Conservation (phyloP, 1,284 basidiomycete genomes). For the Naganishia sp. region DNA sequence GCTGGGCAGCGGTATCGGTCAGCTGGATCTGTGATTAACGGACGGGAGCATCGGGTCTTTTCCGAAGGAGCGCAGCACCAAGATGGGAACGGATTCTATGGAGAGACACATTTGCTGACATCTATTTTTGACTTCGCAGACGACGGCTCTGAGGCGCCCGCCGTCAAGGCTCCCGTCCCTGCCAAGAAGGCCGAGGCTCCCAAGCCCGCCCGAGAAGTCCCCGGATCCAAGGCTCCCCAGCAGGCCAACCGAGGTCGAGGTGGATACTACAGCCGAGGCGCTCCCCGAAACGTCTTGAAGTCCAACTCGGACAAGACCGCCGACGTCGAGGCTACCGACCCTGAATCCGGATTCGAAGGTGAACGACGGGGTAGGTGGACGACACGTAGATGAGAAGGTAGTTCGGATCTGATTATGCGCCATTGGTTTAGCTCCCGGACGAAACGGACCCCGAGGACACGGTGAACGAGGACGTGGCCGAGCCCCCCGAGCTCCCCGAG, state of each 20-base stretch:
- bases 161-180: conserved; percentile 26
- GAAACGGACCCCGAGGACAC: conserved; percentile 32
- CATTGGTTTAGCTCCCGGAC: conserved; percentile 18
- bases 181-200: conserved; percentile 34
- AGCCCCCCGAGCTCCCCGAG: conserved; percentile 37
- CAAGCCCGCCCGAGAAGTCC: conserved; percentile 38
- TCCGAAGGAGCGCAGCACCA: no score
- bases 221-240: conserved; percentile 39
- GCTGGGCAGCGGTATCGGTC: no score
- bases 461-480: conserved; percentile 47
- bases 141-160: conserved; percentile 28
- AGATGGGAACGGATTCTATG: no score
- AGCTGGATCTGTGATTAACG: no score
- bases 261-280: conserved; percentile 47
- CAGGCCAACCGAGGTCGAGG: conserved; percentile 40
- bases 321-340: conserved; percentile 43
- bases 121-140: conserved; percentile 33
- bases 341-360: conserved; percentile 50
- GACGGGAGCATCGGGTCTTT: not conserved
- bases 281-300: conserved; percentile 43
- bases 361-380: conserved; percentile 48
- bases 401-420: not conserved
- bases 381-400: not conserved
- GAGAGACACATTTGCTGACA: not conserved
- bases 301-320: conserved; percentile 17